Evolutionary conservation across 306 rosid species (phyloP).

Genomic region (Prunus kanzakura): DNA sequence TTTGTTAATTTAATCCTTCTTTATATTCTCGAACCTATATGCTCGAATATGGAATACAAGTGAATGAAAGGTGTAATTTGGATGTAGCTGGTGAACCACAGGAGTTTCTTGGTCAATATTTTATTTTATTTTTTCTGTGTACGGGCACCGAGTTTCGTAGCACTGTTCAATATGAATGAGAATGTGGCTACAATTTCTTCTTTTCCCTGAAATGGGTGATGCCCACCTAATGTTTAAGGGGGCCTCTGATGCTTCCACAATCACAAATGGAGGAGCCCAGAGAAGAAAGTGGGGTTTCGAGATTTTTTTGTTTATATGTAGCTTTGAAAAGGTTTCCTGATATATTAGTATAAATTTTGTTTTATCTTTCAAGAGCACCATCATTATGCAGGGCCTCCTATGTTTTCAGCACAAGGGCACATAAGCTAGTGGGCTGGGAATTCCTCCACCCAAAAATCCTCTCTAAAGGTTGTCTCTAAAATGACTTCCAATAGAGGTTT

Average conservation of each 20-base stretch:
- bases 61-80: constrained; percentile 25
- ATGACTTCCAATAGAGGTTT: constrained; percentile 17
- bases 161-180: background rate
- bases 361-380: constrained; percentile 41
- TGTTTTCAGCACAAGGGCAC: constrained; percentile 35
- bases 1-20: constrained; percentile 61
- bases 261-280: constrained; percentile 11
- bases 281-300: constrained; percentile 18
- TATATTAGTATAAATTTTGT: constrained; percentile 29
- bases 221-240: background rate
- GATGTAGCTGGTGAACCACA: constrained; percentile 29
- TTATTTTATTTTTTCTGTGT: background rate
- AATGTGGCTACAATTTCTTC: constrained; percentile 24
- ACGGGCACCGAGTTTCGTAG: background rate
- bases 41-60: constrained; percentile 26
- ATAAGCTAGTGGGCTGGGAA: constrained; percentile 41
- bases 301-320: constrained; percentile 19
- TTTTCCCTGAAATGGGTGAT: background rate
- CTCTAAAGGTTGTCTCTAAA: constrained; percentile 24
- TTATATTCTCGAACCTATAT: constrained; percentile 50
- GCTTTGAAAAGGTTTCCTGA: constrained; percentile 23
- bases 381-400: constrained; percentile 32
- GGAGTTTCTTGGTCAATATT: constrained; percentile 11
- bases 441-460: constrained; percentile 13
- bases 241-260: constrained; percentile 20